Conservation (phyloP, 495 filamentous ascomycete species). For the Hyaloscypha bicolor region DNA sequence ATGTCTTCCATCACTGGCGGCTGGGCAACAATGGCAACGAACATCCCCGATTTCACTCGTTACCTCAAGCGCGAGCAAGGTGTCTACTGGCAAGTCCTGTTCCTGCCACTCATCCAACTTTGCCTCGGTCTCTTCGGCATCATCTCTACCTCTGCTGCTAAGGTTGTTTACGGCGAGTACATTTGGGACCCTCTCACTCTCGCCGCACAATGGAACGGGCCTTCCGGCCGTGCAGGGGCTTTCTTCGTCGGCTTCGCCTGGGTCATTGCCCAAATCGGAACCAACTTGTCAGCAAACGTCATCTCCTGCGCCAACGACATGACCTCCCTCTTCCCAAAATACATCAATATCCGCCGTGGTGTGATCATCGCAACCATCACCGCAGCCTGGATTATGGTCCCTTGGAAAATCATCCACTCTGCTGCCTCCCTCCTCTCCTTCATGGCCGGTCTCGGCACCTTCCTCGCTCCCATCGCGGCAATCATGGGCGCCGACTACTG, state of each 20-base stretch:
- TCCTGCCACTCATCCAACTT: slow-evolving; percentile 59
- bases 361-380: slow-evolving; percentile 61
- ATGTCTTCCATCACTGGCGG: slow-evolving; percentile 48
- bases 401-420: slow-evolving; percentile 64
- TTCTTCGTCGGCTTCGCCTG: slow-evolving; percentile 56
- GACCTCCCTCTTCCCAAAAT: slow-evolving; percentile 57
- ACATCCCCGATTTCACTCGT: slow-evolving; percentile 62
- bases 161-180: slow-evolving; percentile 55
- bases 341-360: slow-evolving; percentile 64
- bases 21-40: slow-evolving; percentile 47
- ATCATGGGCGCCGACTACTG: slow-evolving; percentile 54
- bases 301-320: slow-evolving; percentile 68
- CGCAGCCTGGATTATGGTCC: slow-evolving; percentile 59
- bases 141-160: slow-evolving; percentile 50
- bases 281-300: slow-evolving; percentile 68
- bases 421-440: slow-evolving; percentile 61
- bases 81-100: slow-evolving; percentile 56
- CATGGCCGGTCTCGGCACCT: slow-evolving; percentile 52
- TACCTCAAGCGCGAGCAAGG: slow-evolving; percentile 54
- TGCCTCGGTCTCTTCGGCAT: slow-evolving; percentile 53
- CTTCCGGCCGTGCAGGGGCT: slow-evolving; percentile 50
- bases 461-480: slow-evolving; percentile 50
- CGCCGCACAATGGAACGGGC: slow-evolving; percentile 53
- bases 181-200: slow-evolving; percentile 62
- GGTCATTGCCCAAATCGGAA: slow-evolving; percentile 59